Evolutionary conservation across 305 asterid species (phyloP).

Genomic region (Galium porrigens): DNA sequence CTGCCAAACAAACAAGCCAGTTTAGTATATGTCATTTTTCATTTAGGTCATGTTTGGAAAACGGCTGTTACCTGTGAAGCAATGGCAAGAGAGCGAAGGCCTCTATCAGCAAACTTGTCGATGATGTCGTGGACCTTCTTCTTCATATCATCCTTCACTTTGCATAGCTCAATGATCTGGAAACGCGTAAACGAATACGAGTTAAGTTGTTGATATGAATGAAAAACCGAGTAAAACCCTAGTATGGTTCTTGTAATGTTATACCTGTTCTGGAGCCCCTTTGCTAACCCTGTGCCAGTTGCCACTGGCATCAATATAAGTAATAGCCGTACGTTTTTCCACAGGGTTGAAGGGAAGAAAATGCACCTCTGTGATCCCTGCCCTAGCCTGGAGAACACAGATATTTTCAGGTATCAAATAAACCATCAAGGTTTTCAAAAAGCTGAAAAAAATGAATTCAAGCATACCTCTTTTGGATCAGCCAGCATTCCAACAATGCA

Average conservation of each 20-base stretch:
- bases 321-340: slow-evolving; percentile 68
- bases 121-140: slow-evolving; percentile 41
- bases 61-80: slow-evolving; percentile 36
- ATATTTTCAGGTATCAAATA: no score
- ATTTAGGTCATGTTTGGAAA: not conserved
- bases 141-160: slow-evolving; percentile 25
- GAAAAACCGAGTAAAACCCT: not conserved
- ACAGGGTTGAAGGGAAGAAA: slow-evolving; percentile 65
- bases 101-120: slow-evolving; percentile 65
- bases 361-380: slow-evolving; percentile 59
- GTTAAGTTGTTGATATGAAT: not conserved
- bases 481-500: slow-evolving; percentile 75
- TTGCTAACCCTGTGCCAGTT: slow-evolving; percentile 63
- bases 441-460: no score
- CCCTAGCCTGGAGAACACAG: slow-evolving; percentile 37
- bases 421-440: not conserved
- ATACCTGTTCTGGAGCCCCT: slow-evolving; percentile 82
- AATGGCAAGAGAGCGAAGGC: slow-evolving; percentile 64
- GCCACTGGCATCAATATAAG: slow-evolving; percentile 44
- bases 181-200: not conserved
- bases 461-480: slow-evolving; percentile 64
- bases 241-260: not conserved
- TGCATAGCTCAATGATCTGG: slow-evolving; percentile 33
- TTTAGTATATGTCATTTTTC: not conserved
- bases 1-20: slow-evolving; percentile 10